Percentiles rank a stretch among this genome's conserved stretches.
These are phyloP conservation scores for Rehmannia glutinosa DNA, from an alignment of 257 asterid species.

Conservation along the genomic window DNA sequence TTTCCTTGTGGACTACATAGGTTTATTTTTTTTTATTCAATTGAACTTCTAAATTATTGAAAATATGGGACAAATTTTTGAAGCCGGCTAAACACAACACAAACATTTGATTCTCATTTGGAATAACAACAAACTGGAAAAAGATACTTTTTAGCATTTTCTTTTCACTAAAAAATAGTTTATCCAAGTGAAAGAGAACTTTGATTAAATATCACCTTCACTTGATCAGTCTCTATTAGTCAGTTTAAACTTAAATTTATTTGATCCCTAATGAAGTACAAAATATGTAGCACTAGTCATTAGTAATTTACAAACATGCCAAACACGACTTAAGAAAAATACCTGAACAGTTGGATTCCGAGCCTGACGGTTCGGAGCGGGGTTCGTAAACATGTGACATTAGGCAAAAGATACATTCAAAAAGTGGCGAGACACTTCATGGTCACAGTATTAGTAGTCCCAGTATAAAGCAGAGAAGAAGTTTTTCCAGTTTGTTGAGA, in stretches of 20 bases:
- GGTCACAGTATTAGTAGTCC: slow-evolving; percentile 13
- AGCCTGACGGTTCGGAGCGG: slow-evolving; percentile 46
- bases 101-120: neutral
- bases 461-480: slow-evolving; percentile 35
- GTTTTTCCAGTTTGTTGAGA: slow-evolving; percentile 37
- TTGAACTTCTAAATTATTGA: neutral
- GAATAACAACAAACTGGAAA: neutral
- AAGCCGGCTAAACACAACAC: neutral
- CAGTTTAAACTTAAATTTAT: neutral
- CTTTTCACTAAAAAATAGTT: slow-evolving; percentile 12
- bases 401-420: slow-evolving; percentile 19
- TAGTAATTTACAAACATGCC: too few relatives aligned
- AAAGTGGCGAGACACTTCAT: slow-evolving; percentile 26
- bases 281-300: neutral
- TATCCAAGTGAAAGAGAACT: too few relatives aligned
- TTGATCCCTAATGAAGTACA: neutral
- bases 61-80: neutral
- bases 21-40: too few relatives aligned
- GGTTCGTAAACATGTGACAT: slow-evolving; percentile 35
- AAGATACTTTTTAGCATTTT: neutral
- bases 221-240: too few relatives aligned
- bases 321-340: neutral
- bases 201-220: too few relatives aligned
- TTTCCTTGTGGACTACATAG: too few relatives aligned
- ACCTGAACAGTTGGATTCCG: slow-evolving; percentile 18